Percentiles rank a stretch among this genome's conserved stretches.
phyloP scores from a whole-genome alignment of 257 asterid species.

The Solanum tarijense region DNA sequence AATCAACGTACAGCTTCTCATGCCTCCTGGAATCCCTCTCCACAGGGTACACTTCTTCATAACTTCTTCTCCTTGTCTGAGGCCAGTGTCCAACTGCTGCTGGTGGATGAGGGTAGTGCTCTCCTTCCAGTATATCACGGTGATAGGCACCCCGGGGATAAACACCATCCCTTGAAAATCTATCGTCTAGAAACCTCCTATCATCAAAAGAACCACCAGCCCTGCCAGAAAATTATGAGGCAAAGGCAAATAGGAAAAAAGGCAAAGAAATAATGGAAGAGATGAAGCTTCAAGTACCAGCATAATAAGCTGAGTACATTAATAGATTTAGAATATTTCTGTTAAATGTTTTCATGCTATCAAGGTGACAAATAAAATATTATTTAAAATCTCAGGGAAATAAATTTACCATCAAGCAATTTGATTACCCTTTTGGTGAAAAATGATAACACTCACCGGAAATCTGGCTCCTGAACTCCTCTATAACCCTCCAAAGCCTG shows the following conservation, averaged over 20 bases:
- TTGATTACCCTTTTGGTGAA: constrained; percentile 16
- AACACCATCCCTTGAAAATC: constrained; percentile 74
- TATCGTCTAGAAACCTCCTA: constrained; percentile 86
- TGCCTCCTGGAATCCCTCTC: constrained; percentile 80
- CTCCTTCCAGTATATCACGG: constrained; percentile 73
- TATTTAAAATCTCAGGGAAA: background rate
- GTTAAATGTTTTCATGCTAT: background rate
- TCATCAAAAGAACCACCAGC: constrained; percentile 79
- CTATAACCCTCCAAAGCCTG: constrained; percentile 99
- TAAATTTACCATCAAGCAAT: background rate
- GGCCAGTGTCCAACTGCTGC: constrained; percentile 65
- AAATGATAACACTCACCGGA: constrained; percentile 67
- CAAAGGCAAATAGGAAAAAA: constrained; percentile 19
- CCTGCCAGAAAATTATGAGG: constrained; percentile 55
- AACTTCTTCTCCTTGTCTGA: constrained; percentile 73
- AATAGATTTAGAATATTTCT: background rate
- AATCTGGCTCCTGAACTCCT: constrained; percentile 66
- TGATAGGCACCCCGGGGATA: constrained; percentile 65
- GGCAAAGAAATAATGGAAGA: constrained; percentile 2
- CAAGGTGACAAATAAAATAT: background rate
- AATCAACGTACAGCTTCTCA: constrained; percentile 66
- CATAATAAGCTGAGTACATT: background rate
- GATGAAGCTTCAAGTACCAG: background rate
- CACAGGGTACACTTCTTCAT: constrained; percentile 62
- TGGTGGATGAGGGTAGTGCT: constrained; percentile 65